Evolutionary conservation across 2,329 filamentous ascomycete genomes (phyloP), one percentile per base, ranked within the genome.

Genomic region (Trichoderma lentiforme): DNA sequence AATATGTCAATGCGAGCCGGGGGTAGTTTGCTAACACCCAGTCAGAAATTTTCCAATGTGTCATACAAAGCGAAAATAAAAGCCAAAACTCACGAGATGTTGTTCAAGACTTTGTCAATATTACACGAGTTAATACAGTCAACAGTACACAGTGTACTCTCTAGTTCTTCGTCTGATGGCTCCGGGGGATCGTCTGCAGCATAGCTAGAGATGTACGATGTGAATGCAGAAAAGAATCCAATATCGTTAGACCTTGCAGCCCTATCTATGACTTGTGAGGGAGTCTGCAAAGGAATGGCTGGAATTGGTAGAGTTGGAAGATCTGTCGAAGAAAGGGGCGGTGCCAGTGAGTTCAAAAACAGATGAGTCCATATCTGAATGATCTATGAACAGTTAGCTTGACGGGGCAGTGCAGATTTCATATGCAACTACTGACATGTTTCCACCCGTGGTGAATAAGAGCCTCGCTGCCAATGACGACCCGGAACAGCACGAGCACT

Each of bases 161-260:
- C 96, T 34, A 99, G 87, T 80, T 99, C 96, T 79, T 98, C 95
- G 75, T 98, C 94, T 1, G 96, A 98, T 3, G 96, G 96, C 82
- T 99, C 96, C 0, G 96, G 96, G 14, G 96, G 96, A 78, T 99
- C 96, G 81, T 98, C 96, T 12, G 96, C 97, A 56, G 97, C 96
- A 80, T 99, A 98, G 80, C 95, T 98, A n/a, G 95, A 97, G 36
- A 99, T 94, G 78, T 98, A 99, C 6, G 93, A 97, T 0, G 95
- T 97, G 77, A 99, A 93, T 1, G 95, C 94, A 4, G 95, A 97
- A 80, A 99, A 94, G 64, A 99, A 88, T 6, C 96, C 94, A 3
- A 91, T 90, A 32, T 99, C 96, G 72, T 86, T 89, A 39, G 91
- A 86, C 74, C 93, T 92, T 56, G 92, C 87, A 71, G 91, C 94